Conservation (phyloP, 192 early-diverging fungal genomes). For the Lobosporangium transversale region DNA sequence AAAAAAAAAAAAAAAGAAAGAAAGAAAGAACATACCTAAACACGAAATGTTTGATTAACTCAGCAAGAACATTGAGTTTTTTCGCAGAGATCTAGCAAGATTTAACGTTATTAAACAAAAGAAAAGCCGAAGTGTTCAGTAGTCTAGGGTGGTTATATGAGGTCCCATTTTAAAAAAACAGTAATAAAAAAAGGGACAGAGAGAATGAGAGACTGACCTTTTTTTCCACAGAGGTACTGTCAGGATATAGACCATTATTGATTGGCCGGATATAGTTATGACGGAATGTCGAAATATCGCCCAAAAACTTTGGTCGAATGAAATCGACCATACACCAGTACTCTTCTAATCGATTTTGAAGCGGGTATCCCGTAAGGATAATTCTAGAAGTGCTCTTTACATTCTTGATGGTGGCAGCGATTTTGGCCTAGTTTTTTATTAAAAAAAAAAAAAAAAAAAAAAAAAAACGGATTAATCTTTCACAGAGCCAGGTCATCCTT, state of each 20-base stretch:
- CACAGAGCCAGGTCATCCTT: no score
- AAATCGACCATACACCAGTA: constrained; percentile 87
- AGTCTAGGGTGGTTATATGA: no score
- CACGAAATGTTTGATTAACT: constrained; percentile 72
- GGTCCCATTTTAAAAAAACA: no score
- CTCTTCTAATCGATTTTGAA: constrained; percentile 86
- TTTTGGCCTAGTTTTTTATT: constrained; percentile 27
- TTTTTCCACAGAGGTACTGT: constrained; percentile 50
- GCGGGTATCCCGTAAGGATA: constrained; percentile 83
- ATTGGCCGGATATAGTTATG: constrained; percentile 70
- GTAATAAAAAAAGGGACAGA: no score
- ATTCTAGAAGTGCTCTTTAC: constrained; percentile 70
- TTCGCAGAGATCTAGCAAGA: constrained; percentile 28
- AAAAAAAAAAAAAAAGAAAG: neutral
- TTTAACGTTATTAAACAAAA: no score
- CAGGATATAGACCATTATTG: constrained; percentile 64
- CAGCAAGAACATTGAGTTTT: constrained; percentile 69
- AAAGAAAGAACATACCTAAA: constrained; percentile 42
- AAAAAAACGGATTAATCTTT: no score
- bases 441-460: neutral
- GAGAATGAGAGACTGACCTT: constrained; percentile 45
- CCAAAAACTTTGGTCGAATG: constrained; percentile 70
- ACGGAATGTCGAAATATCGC: constrained; percentile 61
- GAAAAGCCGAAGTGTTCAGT: no score
- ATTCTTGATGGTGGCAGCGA: constrained; percentile 27